Conservation (phyloP, 345 rosid genomes). For the Lumnitzera racemosa region DNA sequence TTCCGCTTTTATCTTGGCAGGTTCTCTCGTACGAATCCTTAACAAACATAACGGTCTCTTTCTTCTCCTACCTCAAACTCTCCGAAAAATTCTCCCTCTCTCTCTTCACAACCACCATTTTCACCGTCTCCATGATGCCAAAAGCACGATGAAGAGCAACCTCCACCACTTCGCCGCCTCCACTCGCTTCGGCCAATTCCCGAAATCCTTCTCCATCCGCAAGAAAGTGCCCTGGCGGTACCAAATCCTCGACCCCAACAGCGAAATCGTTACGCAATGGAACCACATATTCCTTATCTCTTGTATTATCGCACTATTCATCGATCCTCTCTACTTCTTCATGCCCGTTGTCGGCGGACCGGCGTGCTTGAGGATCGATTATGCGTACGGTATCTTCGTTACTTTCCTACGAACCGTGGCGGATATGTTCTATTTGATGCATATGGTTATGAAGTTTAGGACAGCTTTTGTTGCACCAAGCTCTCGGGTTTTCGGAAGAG, state of each 20-base stretch:
- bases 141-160: slow-evolving; percentile 30
- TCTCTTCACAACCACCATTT: background rate
- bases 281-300: slow-evolving; percentile 63
- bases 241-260: slow-evolving; percentile 58
- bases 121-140: background rate
- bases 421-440: slow-evolving; percentile 56
- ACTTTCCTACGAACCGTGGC: slow-evolving; percentile 61
- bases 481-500: slow-evolving; percentile 72
- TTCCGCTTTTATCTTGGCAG: no score
- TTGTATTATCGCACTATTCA: slow-evolving; percentile 60
- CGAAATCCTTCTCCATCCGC: slow-evolving; percentile 38
- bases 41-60: slow-evolving; percentile 1
- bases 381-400: slow-evolving; percentile 39
- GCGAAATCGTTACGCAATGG: slow-evolving; percentile 54
- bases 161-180: slow-evolving; percentile 30
- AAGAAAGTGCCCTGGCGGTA: slow-evolving; percentile 42
- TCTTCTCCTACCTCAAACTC: background rate
- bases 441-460: slow-evolving; percentile 61
- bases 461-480: slow-evolving; percentile 61
- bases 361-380: slow-evolving; percentile 45
- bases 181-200: slow-evolving; percentile 30
- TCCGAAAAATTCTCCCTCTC: background rate
- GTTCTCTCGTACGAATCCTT: background rate
- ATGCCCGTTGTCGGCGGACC: slow-evolving; percentile 46
- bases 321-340: slow-evolving; percentile 85